These are phyloP conservation scores for Mortierella sp. DNA, from an alignment of 371 early-diverging fungal genomes.

Conservation along the genomic window DNA sequence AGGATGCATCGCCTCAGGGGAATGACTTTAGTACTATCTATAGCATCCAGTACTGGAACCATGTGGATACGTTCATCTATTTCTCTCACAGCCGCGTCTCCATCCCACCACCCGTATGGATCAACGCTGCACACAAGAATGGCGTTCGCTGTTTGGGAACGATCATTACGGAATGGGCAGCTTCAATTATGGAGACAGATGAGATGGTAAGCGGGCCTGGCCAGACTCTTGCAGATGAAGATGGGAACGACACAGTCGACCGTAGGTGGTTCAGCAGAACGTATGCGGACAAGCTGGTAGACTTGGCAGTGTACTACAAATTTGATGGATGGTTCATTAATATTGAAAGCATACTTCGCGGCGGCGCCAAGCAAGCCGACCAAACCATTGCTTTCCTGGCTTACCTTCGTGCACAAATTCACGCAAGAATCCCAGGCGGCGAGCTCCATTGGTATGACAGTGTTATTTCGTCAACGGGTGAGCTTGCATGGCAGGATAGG, in stretches of 20 bases:
- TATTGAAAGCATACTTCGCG: conserved; percentile 67
- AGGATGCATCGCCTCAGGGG: conserved; percentile 67
- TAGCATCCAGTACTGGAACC: conserved; percentile 66
- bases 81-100: conserved; percentile 72
- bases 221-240: conserved; percentile 15
- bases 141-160: conserved; percentile 69
- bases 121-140: conserved; percentile 72
- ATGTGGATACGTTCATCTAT: conserved; percentile 74
- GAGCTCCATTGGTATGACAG: conserved; percentile 67
- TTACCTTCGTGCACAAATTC: conserved; percentile 63
- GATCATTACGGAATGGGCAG: conserved; percentile 63
- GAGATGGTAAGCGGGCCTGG: conserved; percentile 60
- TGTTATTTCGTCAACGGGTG: conserved; percentile 39
- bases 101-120: conserved; percentile 75
- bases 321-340: conserved; percentile 82
- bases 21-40: conserved; percentile 61
- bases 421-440: conserved; percentile 62
- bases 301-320: conserved; percentile 68
- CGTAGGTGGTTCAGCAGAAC: conserved; percentile 47
- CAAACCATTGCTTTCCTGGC: conserved; percentile 58
- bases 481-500: conserved; percentile 71
- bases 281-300: conserved; percentile 73
- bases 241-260: conserved; percentile 36
- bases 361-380: conserved; percentile 45
- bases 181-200: conserved; percentile 60